Evolutionary conservation across 352 stramenopile species (phyloP).

Genomic region (Halophytophthora batemanensis): DNA sequence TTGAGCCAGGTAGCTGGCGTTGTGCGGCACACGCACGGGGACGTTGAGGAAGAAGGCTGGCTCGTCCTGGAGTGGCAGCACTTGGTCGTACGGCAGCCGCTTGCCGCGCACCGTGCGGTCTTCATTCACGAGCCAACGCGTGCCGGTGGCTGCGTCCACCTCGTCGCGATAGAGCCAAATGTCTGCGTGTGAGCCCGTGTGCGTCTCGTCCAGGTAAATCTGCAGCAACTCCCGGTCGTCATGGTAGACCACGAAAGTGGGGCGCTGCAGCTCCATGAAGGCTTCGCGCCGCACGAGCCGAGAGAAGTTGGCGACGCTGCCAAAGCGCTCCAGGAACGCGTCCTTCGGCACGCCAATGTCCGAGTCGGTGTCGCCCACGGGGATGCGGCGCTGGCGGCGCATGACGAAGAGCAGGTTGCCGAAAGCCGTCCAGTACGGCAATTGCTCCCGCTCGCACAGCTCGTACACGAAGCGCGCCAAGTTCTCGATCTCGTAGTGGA

Average conservation of each 20-base stretch:
- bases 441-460: constrained; percentile 38
- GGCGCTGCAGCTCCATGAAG: constrained; percentile 38
- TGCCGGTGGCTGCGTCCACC: constrained; percentile 23
- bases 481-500: constrained; percentile 67
- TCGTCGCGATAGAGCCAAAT: constrained; percentile 78
- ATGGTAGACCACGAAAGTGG: constrained; percentile 52
- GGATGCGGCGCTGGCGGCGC: constrained; percentile 55
- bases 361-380: constrained; percentile 74
- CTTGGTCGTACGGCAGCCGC: constrained; percentile 57
- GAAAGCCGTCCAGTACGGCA: constrained; percentile 73
- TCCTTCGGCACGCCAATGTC: constrained; percentile 69
- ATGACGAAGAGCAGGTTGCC: constrained; percentile 78
- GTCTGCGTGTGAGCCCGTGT: constrained; percentile 60
- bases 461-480: constrained; percentile 66
- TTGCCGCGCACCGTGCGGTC: constrained; percentile 72
- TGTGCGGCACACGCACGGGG: constrained; percentile 45
- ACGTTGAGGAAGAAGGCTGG: constrained; percentile 50
- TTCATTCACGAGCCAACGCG: constrained; percentile 60
- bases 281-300: constrained; percentile 37
- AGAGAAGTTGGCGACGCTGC: constrained; percentile 56
- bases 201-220: constrained; percentile 50
- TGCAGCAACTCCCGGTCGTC: constrained; percentile 60
- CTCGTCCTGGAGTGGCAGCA: constrained; percentile 48
- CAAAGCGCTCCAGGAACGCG: constrained; percentile 48
- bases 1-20: constrained; percentile 55